phyloP scores from a whole-genome alignment of 257 asterid genomes.

The Striga asiatica region DNA sequence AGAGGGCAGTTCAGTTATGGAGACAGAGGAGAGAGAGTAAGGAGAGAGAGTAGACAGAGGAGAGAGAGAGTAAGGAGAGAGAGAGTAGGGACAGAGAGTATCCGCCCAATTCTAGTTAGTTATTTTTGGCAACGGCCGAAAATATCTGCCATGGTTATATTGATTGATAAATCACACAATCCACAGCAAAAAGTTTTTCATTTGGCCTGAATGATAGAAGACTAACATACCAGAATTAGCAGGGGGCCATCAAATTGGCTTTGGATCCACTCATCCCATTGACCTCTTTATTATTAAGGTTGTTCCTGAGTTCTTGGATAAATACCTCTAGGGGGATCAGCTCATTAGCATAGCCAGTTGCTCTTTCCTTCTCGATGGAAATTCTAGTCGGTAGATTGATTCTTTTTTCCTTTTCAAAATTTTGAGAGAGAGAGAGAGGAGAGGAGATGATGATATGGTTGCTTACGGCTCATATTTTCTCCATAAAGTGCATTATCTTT shows the following conservation, averaged over 20 bases:
- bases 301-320: conserved; percentile 36
- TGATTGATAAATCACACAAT: neutral
- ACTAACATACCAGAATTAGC: conserved; percentile 72
- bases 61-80: too few species aligned
- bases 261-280: conserved; percentile 26
- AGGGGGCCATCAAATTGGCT: conserved; percentile 25
- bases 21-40: too few species aligned
- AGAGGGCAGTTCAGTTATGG: too few species aligned
- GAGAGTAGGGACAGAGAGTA: too few species aligned
- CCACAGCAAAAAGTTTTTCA: neutral
- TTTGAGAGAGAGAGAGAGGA: neutral
- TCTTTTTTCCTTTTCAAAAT: neutral
- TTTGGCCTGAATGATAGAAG: neutral
- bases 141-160: neutral
- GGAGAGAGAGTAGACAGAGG: too few species aligned
- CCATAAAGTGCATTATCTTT: conserved; percentile 32
- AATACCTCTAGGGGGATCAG: conserved; percentile 32
- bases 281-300: conserved; percentile 26
- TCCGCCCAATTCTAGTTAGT: too few species aligned
- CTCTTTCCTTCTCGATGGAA: conserved; percentile 59
- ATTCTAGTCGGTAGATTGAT: conserved; percentile 18
- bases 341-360: conserved; percentile 16
- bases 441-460: conserved; percentile 1
- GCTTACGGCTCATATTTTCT: conserved; percentile 45
- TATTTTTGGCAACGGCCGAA: too few species aligned